These are phyloP conservation scores for Russula vinacea DNA, from an alignment of 768 basidiomycete genomes.

Conservation along the genomic window DNA sequence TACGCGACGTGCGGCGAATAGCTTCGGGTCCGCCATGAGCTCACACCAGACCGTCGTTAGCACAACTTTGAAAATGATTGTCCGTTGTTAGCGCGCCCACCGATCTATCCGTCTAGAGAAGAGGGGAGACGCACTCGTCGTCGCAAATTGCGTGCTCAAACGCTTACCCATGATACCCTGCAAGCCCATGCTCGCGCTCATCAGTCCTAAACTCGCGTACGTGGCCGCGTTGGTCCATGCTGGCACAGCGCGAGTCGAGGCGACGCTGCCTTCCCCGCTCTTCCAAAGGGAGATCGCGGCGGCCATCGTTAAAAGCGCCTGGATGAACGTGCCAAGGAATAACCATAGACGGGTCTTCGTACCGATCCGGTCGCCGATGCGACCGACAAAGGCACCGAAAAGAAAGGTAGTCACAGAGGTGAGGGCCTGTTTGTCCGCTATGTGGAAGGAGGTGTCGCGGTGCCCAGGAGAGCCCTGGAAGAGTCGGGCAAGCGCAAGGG, in stretches of 20 bases:
- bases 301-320: slow-evolving; percentile 73
- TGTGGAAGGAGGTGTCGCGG: slow-evolving; percentile 63
- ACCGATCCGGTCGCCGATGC: slow-evolving; percentile 81
- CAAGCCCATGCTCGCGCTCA: slow-evolving; percentile 76
- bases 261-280: slow-evolving; percentile 54
- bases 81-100: slow-evolving; percentile 4
- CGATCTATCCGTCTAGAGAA: background rate
- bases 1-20: slow-evolving; percentile 59
- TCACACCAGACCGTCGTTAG: slow-evolving; percentile 89
- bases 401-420: slow-evolving; percentile 78
- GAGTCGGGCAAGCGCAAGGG: slow-evolving; percentile 78
- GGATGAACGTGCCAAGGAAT: slow-evolving; percentile 63
- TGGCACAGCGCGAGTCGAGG: slow-evolving; percentile 54
- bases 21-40: slow-evolving; percentile 73
- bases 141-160: slow-evolving; percentile 74
- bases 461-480: slow-evolving; percentile 51
- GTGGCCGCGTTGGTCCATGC: slow-evolving; percentile 67
- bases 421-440: slow-evolving; percentile 79
- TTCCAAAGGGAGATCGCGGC: slow-evolving; percentile 71
- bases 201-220: slow-evolving; percentile 71
- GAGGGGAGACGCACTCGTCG: slow-evolving; percentile 52
- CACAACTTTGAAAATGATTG: slow-evolving; percentile 49
- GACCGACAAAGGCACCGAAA: slow-evolving; percentile 70
- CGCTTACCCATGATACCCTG: slow-evolving; percentile 86
- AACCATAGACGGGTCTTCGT: slow-evolving; percentile 73